These are phyloP conservation scores for Sisymbrium irio DNA, from an alignment of 345 rosid genomes.

Conservation along the genomic window DNA sequence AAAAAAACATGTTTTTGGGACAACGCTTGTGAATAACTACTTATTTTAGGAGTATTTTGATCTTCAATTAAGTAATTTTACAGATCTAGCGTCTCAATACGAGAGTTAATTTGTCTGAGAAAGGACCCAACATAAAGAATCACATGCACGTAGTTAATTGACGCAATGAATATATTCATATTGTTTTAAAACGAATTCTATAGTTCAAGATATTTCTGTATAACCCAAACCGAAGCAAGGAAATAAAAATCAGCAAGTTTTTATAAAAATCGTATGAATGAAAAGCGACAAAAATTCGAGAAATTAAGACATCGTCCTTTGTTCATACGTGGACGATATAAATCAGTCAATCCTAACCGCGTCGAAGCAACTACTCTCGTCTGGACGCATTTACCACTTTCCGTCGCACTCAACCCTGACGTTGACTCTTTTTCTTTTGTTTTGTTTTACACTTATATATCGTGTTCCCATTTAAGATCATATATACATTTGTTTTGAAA, in stretches of 20 bases:
- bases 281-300: neutral
- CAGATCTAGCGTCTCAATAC: constrained; percentile 8
- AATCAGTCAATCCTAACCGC: neutral
- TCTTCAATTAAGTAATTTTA: no score
- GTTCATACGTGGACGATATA: neutral
- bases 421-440: neutral
- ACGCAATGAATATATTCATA: neutral
- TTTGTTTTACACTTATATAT: neutral
- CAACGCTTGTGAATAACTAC: neutral
- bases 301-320: neutral
- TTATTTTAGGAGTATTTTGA: no score
- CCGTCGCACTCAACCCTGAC: neutral
- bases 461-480: neutral
- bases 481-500: neutral
- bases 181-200: neutral
- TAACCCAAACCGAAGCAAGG: neutral
- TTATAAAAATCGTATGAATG: neutral
- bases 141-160: constrained; percentile 13
- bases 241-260: neutral
- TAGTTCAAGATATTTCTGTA: neutral
- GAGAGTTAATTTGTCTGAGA: neutral
- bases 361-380: neutral
- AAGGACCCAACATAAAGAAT: constrained; percentile 8
- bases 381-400: neutral
- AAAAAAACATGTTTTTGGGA: neutral